These are phyloP conservation scores for Geotrichum aggregatum DNA, from an alignment of 1,139 yeast genomes.

Conservation along the genomic window DNA sequence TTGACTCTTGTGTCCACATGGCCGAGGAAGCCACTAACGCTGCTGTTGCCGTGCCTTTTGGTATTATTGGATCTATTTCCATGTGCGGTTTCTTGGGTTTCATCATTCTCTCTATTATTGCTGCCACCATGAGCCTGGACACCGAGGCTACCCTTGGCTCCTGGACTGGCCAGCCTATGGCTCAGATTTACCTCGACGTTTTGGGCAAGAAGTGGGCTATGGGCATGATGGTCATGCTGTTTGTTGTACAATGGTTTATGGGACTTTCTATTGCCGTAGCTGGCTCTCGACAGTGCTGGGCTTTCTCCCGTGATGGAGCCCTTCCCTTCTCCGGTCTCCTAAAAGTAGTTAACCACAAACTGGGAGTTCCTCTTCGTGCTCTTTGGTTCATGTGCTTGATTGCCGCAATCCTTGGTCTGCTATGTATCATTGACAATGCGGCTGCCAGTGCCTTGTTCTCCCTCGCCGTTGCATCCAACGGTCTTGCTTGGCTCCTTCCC, in stretches of 20 bases:
- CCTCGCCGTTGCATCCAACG: constrained; percentile 56
- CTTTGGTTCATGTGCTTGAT: constrained; percentile 50
- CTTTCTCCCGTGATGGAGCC: constrained; percentile 86
- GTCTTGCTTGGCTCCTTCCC: constrained; percentile 58
- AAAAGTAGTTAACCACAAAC: constrained; percentile 50
- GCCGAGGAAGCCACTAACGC: constrained; percentile 67
- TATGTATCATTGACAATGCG: constrained; percentile 53
- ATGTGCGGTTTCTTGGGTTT: constrained; percentile 62
- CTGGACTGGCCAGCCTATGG: constrained; percentile 40
- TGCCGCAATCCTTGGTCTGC: constrained; percentile 50
- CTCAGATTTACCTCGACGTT: constrained; percentile 62
- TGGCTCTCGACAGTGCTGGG: constrained; percentile 80
- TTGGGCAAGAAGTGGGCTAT: constrained; percentile 66
- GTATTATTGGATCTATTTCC: constrained; percentile 53
- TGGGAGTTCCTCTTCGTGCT: constrained; percentile 59
- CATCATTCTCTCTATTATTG: constrained; percentile 50
- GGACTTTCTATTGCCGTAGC: constrained; percentile 68
- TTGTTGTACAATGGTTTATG: constrained; percentile 49
- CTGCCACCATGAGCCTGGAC: constrained; percentile 56
- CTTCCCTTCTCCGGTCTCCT: constrained; percentile 57
- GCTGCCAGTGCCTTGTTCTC: constrained; percentile 62
- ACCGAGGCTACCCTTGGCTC: constrained; percentile 41
- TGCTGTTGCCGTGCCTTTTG: constrained; percentile 60
- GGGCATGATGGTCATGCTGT: constrained; percentile 34
- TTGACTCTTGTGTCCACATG: constrained; percentile 70